phyloP scores from a whole-genome alignment of 805 yeast species.

The Candida sakaeoensis region DNA sequence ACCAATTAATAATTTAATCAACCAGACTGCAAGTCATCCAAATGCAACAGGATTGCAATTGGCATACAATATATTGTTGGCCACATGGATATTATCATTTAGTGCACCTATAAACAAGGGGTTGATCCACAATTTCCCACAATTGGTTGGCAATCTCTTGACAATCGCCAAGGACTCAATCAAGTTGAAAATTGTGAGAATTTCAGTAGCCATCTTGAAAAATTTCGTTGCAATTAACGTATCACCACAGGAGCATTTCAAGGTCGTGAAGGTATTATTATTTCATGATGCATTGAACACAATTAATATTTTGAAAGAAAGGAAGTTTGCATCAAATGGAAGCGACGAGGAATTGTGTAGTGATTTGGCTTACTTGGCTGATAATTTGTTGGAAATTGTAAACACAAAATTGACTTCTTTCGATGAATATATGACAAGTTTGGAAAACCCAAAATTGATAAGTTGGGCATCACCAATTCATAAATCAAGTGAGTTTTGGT shows the following conservation, averaged over 20 bases:
- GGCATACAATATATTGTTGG: constrained; percentile 73
- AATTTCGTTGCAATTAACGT: constrained; percentile 47
- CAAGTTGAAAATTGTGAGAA: constrained; percentile 86
- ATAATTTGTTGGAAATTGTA: constrained; percentile 66
- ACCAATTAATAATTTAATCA: constrained; percentile 27
- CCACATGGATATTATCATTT: constrained; percentile 84
- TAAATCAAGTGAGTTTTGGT: constrained; percentile 84
- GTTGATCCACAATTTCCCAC: constrained; percentile 51
- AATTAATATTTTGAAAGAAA: constrained; percentile 64
- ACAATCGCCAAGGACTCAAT: constrained; percentile 72
- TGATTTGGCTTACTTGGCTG: constrained; percentile 60
- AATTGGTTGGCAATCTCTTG: constrained; percentile 49
- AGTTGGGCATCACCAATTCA: constrained; percentile 88
- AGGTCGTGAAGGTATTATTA: constrained; percentile 61
- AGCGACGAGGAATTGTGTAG: constrained; percentile 79
- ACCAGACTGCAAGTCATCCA: constrained; percentile 29
- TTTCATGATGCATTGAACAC: constrained; percentile 73
- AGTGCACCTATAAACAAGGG: constrained; percentile 47
- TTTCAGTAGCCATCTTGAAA: constrained; percentile 70
- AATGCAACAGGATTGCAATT: constrained; percentile 63
- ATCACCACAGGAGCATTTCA: constrained; percentile 33
- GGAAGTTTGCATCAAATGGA: constrained; percentile 74
- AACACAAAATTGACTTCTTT: constrained; percentile 75
- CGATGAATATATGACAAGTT: constrained; percentile 86
- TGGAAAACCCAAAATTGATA: constrained; percentile 69